These are phyloP conservation scores for Garcia nutans DNA, from an alignment of 345 rosid species.

Conservation along the genomic window DNA sequence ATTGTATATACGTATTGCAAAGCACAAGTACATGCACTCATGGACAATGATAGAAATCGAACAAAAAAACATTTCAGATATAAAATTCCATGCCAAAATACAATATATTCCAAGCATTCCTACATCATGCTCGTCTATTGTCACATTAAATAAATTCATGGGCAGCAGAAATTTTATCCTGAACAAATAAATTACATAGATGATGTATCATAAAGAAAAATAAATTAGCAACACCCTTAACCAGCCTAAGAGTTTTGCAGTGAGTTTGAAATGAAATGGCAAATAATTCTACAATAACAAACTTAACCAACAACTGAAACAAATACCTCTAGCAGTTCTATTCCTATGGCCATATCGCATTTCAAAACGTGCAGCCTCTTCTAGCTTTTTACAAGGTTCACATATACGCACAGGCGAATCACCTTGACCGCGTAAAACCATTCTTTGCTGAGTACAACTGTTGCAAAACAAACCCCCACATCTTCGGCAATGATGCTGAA, in stretches of 20 bases:
- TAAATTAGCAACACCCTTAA: background rate
- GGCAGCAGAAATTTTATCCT: background rate
- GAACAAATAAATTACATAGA: background rate
- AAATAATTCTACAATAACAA: background rate
- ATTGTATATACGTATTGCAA: background rate
- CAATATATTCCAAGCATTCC: background rate
- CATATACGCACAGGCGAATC: slow-evolving; percentile 87
- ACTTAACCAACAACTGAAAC: background rate
- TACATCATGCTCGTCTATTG: background rate
- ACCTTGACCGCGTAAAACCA: slow-evolving; percentile 88
- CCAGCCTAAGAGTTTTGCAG: background rate
- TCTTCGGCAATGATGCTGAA: slow-evolving; percentile 92
- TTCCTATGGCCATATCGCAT: slow-evolving; percentile 62
- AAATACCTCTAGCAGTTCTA: slow-evolving; percentile 57
- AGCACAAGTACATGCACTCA: background rate
- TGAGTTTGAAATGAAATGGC: background rate
- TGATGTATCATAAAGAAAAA: background rate
- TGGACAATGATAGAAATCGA: background rate
- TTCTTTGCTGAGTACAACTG: slow-evolving; percentile 69
- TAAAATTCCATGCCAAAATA: background rate
- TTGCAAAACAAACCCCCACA: slow-evolving; percentile 93
- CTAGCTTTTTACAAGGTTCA: slow-evolving; percentile 84
- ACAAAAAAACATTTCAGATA: background rate
- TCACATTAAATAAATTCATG: background rate
- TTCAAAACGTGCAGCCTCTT: slow-evolving; percentile 93